Conservation (phyloP, 768 basidiomycete genomes). For the Panaeolus papilionaceus region DNA sequence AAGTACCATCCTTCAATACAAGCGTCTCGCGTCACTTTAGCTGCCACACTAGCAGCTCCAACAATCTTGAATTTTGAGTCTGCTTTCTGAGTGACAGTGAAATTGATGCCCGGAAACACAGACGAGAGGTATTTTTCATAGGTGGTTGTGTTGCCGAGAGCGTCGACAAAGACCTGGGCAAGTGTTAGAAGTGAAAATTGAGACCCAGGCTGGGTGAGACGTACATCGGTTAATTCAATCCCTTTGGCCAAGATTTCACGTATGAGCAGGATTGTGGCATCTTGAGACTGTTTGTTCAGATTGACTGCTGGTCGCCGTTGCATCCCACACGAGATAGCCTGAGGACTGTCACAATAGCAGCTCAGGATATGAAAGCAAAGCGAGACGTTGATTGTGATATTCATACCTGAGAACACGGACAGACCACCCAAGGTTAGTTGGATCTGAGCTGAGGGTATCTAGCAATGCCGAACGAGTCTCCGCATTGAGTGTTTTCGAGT, state of each 20-base stretch:
- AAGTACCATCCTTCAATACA: conserved; percentile 89
- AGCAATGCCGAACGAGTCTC: conserved; percentile 72
- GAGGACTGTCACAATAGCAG: conserved; percentile 61
- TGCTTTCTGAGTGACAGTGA: conserved; percentile 92
- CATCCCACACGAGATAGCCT: conserved; percentile 93
- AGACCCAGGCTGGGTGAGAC: conserved; percentile 16
- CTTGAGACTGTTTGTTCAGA: conserved; percentile 86
- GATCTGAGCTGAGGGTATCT: conserved; percentile 70
- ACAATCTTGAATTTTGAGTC: conserved; percentile 98
- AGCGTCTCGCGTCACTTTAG: conserved; percentile 94
- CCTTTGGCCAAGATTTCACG: conserved; percentile 83
- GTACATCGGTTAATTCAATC: conserved; percentile 79
- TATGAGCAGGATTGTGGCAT: conserved; percentile 90
- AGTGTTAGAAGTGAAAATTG: background rate
- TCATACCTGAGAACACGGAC: conserved; percentile 76
- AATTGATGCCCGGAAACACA: conserved; percentile 82
- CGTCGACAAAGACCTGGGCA: conserved; percentile 90
- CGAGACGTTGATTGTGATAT: conserved; percentile 1
- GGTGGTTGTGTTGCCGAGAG: conserved; percentile 84
- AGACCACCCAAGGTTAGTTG: conserved; percentile 79
- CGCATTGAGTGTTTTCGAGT: conserved; percentile 89
- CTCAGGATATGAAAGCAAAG: conserved; percentile 5
- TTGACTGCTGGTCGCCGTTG: conserved; percentile 82
- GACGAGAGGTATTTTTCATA: conserved; percentile 86
- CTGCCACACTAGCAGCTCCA: conserved; percentile 96